Evolutionary conservation across 1,284 basidiomycete genomes (phyloP).

Genomic region (Ustilago bromivora): DNA sequence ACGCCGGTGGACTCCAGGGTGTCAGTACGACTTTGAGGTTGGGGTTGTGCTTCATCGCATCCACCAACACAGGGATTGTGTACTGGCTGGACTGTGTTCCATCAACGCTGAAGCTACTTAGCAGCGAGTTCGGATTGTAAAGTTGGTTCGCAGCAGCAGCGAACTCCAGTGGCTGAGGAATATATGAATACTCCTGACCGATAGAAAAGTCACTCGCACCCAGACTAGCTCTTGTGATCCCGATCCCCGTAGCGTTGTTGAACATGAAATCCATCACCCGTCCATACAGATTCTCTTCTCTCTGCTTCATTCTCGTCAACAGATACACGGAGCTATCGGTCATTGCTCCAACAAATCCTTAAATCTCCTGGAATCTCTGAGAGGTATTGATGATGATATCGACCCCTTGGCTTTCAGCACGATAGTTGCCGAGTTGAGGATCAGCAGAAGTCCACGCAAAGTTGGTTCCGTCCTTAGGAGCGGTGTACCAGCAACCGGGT

Average conservation of each 20-base stretch:
- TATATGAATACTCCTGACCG: conserved; percentile 32
- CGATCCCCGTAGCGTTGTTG: conserved; percentile 51
- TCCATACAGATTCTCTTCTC: conserved; percentile 36
- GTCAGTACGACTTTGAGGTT: conserved; percentile 51
- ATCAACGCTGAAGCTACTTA: conserved; percentile 35
- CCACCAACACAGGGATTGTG: conserved; percentile 52
- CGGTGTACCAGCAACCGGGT: conserved; percentile 33
- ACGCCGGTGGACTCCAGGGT: conserved; percentile 57
- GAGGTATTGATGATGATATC: conserved; percentile 52
- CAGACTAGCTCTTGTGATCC: conserved; percentile 45
- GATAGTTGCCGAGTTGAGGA: conserved; percentile 27
- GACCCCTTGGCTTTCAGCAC: conserved; percentile 37
- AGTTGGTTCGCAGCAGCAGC: conserved; percentile 18
- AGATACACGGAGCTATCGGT: conserved; percentile 55
- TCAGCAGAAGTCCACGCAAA: conserved; percentile 44
- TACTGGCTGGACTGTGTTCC: conserved; percentile 30
- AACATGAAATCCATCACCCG: conserved; percentile 54
- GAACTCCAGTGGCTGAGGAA: conserved; percentile 21
- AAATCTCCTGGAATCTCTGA: conserved; percentile 36
- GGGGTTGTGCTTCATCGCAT: conserved; percentile 46
- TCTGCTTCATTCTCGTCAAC: conserved; percentile 37
- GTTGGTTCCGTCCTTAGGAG: conserved; percentile 33
- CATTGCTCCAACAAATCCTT: conserved; percentile 55
- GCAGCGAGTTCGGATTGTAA: conserved; percentile 24
- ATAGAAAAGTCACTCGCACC: conserved; percentile 54